These are phyloP conservation scores for Fusarium miscanthi DNA, from an alignment of 2,329 filamentous ascomycete species.

Conservation along the genomic window DNA sequence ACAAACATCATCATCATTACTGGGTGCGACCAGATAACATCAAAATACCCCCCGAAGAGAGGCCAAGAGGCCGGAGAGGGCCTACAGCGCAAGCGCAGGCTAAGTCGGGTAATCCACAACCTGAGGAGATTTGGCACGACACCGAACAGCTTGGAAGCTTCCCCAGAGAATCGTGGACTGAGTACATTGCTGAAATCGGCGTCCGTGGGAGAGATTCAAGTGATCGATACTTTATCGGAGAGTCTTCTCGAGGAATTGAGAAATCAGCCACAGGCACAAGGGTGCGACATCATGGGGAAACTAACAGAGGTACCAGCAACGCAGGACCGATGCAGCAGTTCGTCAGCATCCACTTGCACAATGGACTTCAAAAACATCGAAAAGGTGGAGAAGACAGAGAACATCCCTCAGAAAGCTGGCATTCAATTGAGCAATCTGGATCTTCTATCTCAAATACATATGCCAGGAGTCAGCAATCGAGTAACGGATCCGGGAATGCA, in stretches of 20 bases:
- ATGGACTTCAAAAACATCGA: background rate
- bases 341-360: slow-evolving; percentile 45
- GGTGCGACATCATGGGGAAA: slow-evolving; percentile 2
- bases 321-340: slow-evolving; percentile 36
- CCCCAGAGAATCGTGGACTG: slow-evolving; percentile 37
- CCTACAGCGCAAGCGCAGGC: slow-evolving; percentile 15
- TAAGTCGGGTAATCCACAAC: slow-evolving; percentile 39
- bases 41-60: slow-evolving; percentile 26
- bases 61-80: background rate
- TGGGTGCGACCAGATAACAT: slow-evolving; percentile 57
- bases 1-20: slow-evolving; percentile 72
- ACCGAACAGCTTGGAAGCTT: slow-evolving; percentile 29
- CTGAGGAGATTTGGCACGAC: slow-evolving; percentile 31
- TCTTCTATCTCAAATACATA: background rate
- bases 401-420: background rate
- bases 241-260: slow-evolving; percentile 22
- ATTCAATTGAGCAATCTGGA: background rate
- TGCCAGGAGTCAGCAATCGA: background rate
- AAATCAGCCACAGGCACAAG: slow-evolving; percentile 19
- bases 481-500: slow-evolving; percentile 20
- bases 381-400: background rate
- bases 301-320: background rate
- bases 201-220: slow-evolving; percentile 34
- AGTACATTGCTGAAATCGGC: slow-evolving; percentile 44
- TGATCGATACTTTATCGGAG: slow-evolving; percentile 48